Conservation (phyloP, 345 rosid species). For the Xanthoceras sorbifolium region DNA sequence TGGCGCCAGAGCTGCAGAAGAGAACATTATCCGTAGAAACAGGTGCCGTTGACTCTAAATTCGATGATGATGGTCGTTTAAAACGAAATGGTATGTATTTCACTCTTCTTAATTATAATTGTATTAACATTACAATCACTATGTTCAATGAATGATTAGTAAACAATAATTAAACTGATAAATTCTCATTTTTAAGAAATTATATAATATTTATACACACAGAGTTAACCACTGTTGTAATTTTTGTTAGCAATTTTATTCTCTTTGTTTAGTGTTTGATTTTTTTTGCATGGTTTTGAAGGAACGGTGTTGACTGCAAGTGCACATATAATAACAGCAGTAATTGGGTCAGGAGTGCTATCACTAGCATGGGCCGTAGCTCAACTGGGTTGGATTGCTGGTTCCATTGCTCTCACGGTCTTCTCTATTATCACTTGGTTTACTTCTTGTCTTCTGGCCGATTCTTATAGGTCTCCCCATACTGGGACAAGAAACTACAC, state of each 20-base stretch:
- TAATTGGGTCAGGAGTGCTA: slow-evolving; percentile 86
- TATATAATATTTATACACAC: too few species aligned
- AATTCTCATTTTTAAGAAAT: too few species aligned
- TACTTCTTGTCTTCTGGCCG: slow-evolving; percentile 77
- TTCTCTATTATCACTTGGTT: slow-evolving; percentile 71
- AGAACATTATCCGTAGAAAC: slow-evolving; percentile 35
- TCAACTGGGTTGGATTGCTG: slow-evolving; percentile 81
- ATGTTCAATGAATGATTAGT: too few species aligned
- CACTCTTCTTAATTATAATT: neutral
- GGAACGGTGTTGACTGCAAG: slow-evolving; percentile 83
- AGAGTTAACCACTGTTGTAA: too few species aligned
- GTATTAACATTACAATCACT: too few species aligned
- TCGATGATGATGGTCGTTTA: slow-evolving; percentile 73
- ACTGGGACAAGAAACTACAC: slow-evolving; percentile 50
- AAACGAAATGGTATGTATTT: slow-evolving; percentile 59
- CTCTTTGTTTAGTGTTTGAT: neutral
- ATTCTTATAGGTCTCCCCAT: slow-evolving; percentile 37
- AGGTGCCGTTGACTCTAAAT: slow-evolving; percentile 33
- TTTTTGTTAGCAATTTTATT: too few species aligned
- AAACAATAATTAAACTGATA: too few species aligned
- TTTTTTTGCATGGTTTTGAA: slow-evolving; percentile 19
- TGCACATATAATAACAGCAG: slow-evolving; percentile 90
- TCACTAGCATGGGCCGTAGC: slow-evolving; percentile 85
- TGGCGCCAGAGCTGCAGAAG: slow-evolving; percentile 36
- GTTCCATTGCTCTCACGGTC: slow-evolving; percentile 52